These are phyloP conservation scores for Sambucus nigra DNA, from an alignment of 129 eudicot species.

Conservation along the genomic window DNA sequence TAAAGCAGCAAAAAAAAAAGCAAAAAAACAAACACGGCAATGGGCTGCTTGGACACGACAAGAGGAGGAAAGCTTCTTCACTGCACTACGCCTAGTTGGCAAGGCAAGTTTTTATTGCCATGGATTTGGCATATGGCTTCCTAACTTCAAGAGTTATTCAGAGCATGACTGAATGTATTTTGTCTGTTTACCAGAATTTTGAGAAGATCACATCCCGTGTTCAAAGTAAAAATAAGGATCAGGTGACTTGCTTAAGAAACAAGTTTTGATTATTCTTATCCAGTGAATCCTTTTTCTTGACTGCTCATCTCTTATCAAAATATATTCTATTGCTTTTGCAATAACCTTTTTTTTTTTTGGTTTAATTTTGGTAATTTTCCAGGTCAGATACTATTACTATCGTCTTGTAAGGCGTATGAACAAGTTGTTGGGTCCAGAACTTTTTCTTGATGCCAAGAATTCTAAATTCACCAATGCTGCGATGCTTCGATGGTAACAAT, in stretches of 20 bases:
- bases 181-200: conserved; percentile 54
- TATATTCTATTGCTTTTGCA: neutral
- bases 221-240: conserved; percentile 93
- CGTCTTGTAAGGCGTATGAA: conserved; percentile 94
- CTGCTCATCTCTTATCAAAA: neutral
- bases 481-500: conserved; percentile 80
- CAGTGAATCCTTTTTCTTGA: neutral
- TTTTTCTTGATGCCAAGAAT: conserved; percentile 84
- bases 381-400: conserved; percentile 95
- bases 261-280: neutral
- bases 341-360: neutral
- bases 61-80: conserved; percentile 88
- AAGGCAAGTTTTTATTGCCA: conserved; percentile 45
- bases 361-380: conserved; percentile 11
- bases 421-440: conserved; percentile 81
- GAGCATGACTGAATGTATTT: conserved; percentile 1
- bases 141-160: neutral
- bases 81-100: conserved; percentile 93
- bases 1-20: conserved; percentile 42
- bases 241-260: conserved; percentile 29
- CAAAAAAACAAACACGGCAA: conserved; percentile 70
- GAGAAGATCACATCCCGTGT: conserved; percentile 87
- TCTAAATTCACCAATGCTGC: conserved; percentile 94
- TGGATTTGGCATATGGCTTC: conserved; percentile 8
- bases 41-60: conserved; percentile 99